Evolutionary conservation across 2,329 filamentous ascomycete genomes (phyloP).

Genomic region (Alternaria panax): DNA sequence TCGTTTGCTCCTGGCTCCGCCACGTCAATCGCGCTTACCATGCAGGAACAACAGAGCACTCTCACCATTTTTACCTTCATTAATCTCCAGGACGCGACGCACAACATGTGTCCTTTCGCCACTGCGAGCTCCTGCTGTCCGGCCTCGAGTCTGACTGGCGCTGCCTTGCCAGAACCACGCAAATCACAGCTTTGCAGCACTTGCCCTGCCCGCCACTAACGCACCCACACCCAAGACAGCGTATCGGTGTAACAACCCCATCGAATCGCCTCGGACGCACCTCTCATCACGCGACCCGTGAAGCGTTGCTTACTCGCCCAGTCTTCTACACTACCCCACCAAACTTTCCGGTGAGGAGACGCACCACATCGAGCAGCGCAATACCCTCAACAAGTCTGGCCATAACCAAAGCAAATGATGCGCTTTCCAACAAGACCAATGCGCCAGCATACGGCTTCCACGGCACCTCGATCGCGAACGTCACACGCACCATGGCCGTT

Average conservation of each 20-base stretch:
- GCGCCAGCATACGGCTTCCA: conserved; percentile 8
- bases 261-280: conserved; percentile 29
- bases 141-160: conserved; percentile 32
- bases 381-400: conserved; percentile 13
- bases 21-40: conserved; percentile 45
- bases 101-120: conserved; percentile 39
- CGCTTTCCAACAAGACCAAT: conserved; percentile 8
- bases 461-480: conserved; percentile 5
- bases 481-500: conserved; percentile 15
- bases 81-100: conserved; percentile 35
- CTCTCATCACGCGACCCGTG: conserved; percentile 33
- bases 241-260: conserved; percentile 43
- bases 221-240: conserved; percentile 43
- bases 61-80: conserved; percentile 35
- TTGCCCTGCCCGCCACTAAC: conserved; percentile 22
- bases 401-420: conserved; percentile 7
- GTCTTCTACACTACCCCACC: conserved; percentile 22
- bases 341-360: conserved; percentile 38
- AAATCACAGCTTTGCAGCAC: conserved; percentile 36
- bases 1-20: conserved; percentile 31
- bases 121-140: conserved; percentile 23
- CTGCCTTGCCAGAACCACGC: conserved; percentile 16
- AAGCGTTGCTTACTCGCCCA: conserved; percentile 30
- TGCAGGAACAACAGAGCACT: conserved; percentile 49
- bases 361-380: conserved; percentile 25